Conservation (phyloP, 257 asterid species). For the Euphrasia confusa region DNA sequence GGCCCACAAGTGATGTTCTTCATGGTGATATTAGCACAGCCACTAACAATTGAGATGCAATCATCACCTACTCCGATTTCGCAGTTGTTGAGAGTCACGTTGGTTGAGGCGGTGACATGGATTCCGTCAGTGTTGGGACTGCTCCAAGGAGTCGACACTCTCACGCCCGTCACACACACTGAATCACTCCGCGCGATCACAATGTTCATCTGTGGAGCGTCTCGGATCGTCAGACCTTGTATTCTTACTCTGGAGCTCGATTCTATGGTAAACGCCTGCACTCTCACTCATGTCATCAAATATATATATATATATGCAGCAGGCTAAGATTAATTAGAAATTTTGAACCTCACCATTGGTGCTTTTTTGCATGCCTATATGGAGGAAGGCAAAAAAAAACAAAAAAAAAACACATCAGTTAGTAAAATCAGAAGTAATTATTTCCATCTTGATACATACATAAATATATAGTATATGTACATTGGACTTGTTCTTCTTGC, state of each 20-base stretch:
- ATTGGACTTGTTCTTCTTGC: conserved; percentile 85
- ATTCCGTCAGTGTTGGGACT: conserved; percentile 98
- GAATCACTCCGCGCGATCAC: conserved; percentile 58
- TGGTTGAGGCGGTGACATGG: conserved; percentile 77
- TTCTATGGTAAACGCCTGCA: conserved; percentile 69
- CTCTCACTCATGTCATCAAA: neutral
- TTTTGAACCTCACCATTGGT: conserved; percentile 57
- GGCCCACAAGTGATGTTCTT: conserved; percentile 83
- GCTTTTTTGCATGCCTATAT: conserved; percentile 83
- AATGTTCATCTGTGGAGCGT: conserved; percentile 86
- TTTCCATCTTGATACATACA: neutral
- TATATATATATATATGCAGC: neutral
- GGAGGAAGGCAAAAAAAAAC: neutral
- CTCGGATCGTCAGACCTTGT: conserved; percentile 58
- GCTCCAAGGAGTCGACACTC: conserved; percentile 71
- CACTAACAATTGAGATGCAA: conserved; percentile 86
- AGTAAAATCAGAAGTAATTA: conserved; percentile 10
- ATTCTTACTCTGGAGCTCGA: conserved; percentile 60
- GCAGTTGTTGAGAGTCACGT: conserved; percentile 74
- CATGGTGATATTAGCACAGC: conserved; percentile 67
- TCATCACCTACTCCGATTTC: conserved; percentile 94
- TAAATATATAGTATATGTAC: conserved; percentile 25
- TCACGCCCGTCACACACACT: conserved; percentile 46
- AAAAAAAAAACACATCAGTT: neutral
- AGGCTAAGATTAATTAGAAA: conserved; percentile 10